phyloP scores from a whole-genome alignment of 345 rosid species.

The Boechera retrofracta region DNA sequence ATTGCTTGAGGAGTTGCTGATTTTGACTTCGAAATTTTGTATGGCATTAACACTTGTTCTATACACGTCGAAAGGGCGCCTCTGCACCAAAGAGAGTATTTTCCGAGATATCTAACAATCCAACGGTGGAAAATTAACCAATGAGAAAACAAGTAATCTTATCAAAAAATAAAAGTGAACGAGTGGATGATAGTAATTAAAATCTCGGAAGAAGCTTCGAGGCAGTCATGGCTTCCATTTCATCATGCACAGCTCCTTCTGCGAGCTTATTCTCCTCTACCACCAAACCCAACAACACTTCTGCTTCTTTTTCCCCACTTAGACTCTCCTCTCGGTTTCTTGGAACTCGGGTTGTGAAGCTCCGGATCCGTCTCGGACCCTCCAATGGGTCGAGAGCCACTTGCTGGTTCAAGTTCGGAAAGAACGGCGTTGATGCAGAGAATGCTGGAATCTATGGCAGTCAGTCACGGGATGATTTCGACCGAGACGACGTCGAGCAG shows the following conservation, averaged over 20 bases:
- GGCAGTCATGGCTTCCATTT: constrained; percentile 54
- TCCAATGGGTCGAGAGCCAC: constrained; percentile 68
- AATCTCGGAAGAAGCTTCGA: constrained; percentile 13
- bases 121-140: constrained; percentile 44
- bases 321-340: constrained; percentile 59
- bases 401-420: constrained; percentile 92
- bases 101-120: constrained; percentile 48
- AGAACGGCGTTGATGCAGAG: constrained; percentile 92
- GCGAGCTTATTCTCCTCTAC: constrained; percentile 34
- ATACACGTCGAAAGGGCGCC: background rate
- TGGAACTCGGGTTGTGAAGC: constrained; percentile 49
- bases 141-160: constrained; percentile 31
- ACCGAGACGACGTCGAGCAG: constrained; percentile 98
- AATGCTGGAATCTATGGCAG: constrained; percentile 96
- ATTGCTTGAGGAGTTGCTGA: background rate
- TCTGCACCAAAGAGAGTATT: background rate
- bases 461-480: constrained; percentile 87
- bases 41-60: background rate
- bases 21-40: background rate
- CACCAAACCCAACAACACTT: constrained; percentile 43
- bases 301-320: constrained; percentile 33
- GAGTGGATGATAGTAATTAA: constrained; percentile 34
- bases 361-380: constrained; percentile 59
- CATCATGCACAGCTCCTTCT: constrained; percentile 48
- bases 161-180: constrained; percentile 9